Evolutionary conservation across 148 eudicot species (phyloP).

Genomic region (Nepenthes mirabilis): DNA sequence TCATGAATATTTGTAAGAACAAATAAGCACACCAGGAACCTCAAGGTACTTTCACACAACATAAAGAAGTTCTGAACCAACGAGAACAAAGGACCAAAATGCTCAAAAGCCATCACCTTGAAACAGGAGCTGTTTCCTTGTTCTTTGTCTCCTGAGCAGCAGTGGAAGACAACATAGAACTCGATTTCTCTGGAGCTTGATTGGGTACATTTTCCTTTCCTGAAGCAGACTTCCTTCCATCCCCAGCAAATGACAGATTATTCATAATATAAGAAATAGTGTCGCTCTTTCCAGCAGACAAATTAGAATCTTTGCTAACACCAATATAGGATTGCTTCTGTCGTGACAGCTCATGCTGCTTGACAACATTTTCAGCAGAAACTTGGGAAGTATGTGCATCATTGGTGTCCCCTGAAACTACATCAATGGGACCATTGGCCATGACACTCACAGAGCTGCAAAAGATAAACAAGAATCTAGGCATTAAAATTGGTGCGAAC

Average conservation of each 20-base stretch:
- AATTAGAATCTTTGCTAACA: conserved; percentile 16
- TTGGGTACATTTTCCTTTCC: conserved; percentile 42
- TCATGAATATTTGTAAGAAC: background rate
- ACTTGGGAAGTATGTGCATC: conserved; percentile 15
- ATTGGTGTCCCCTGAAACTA: conserved; percentile 26
- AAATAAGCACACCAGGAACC: background rate
- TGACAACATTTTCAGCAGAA: conserved; percentile 16
- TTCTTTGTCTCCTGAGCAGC: conserved; percentile 29
- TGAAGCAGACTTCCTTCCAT: conserved; percentile 30
- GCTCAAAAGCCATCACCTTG: conserved; percentile 28
- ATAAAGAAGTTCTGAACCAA: conserved; percentile 2
- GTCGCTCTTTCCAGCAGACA: too few species aligned
- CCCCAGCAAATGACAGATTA: conserved; percentile 27
- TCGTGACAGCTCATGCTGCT: conserved; percentile 17
- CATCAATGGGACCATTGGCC: conserved; percentile 33
- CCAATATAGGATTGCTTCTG: conserved; percentile 12
- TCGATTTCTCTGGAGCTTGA: conserved; percentile 15
- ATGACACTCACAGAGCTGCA: conserved; percentile 35
- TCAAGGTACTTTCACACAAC: background rate
- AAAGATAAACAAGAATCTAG: conserved; percentile 13
- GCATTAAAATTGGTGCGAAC: background rate
- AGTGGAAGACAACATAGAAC: conserved; percentile 14
- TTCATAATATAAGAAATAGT: background rate
- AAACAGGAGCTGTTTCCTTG: conserved; percentile 16
- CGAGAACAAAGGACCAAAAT: background rate